Percentiles rank a stretch among this genome's conserved stretches.
Evolutionary conservation across 306 rosid genomes (phyloP).

Genomic region (Parietaria judaica): DNA sequence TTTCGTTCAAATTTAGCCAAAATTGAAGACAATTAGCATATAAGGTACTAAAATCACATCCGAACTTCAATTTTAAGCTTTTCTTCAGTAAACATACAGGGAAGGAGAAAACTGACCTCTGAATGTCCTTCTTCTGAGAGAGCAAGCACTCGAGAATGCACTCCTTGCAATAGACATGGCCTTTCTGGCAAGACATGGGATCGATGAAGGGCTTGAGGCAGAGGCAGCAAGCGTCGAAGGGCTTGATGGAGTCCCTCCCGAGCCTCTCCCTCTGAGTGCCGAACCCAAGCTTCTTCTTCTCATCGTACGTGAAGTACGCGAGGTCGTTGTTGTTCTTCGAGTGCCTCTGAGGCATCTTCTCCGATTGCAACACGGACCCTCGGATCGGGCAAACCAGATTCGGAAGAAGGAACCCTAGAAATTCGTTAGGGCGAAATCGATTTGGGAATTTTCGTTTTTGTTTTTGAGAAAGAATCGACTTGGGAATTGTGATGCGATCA

Average conservation of each 20-base stretch:
- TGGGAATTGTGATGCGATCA: background rate
- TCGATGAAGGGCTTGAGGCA: constrained; percentile 90
- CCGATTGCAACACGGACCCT: background rate
- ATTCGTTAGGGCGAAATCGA: background rate
- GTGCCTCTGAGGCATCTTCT: constrained; percentile 88
- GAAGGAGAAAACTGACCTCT: constrained; percentile 35
- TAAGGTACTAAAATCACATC: constrained; percentile 2
- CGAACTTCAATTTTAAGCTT: constrained; percentile 1
- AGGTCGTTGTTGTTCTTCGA: constrained; percentile 98
- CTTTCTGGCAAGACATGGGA: constrained; percentile 77
- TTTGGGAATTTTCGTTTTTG: background rate
- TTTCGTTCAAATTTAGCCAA: too few relatives aligned
- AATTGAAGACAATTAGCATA: background rate
- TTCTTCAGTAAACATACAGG: background rate
- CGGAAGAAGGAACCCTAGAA: background rate
- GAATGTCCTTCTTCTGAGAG: constrained; percentile 90
- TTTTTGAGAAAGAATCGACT: too few relatives aligned
- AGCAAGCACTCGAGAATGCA: constrained; percentile 84
- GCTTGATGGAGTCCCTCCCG: constrained; percentile 87
- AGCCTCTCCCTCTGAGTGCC: constrained; percentile 96
- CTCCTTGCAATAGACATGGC: constrained; percentile 87
- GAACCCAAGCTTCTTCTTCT: constrained; percentile 83
- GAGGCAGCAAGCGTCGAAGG: constrained; percentile 87
- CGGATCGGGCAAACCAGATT: background rate
- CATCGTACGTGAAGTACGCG: constrained; percentile 97